Evolutionary conservation across 371 early-diverging fungal species (phyloP).

Genomic region (Mortierella sp.): DNA sequence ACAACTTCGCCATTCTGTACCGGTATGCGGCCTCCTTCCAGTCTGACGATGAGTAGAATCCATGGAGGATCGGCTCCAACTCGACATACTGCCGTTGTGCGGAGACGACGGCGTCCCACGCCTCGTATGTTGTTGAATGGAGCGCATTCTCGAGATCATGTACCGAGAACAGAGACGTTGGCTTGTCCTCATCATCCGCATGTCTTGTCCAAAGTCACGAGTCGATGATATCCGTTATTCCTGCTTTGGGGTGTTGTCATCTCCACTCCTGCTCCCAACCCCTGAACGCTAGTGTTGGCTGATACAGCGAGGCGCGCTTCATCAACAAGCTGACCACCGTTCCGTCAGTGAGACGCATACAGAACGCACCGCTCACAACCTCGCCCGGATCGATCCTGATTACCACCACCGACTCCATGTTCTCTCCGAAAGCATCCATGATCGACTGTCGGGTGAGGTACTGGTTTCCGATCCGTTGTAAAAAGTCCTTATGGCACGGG

Average conservation of each 20-base stretch:
- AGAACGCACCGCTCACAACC: conserved; percentile 8
- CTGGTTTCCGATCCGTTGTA: background rate
- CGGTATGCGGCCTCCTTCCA: background rate
- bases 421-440: background rate
- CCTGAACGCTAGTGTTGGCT: background rate
- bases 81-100: background rate
- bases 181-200: background rate
- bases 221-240: background rate
- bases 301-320: background rate
- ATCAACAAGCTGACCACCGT: background rate
- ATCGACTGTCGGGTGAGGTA: background rate
- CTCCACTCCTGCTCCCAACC: background rate
- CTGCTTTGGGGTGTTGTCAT: background rate
- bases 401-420: background rate
- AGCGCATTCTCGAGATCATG: background rate
- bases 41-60: background rate
- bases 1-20: conserved; percentile 5
- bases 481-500: background rate
- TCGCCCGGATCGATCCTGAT: conserved; percentile 3
- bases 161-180: background rate
- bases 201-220: background rate
- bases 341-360: background rate
- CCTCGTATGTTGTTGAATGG: background rate
- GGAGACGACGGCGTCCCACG: background rate
- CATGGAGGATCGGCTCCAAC: conserved; percentile 2